A percentile compares a stretch with the other conserved stretches of the same genome.
phyloP scores from a whole-genome alignment of 129 eudicot genomes.

The Heracleum sosnowskyi region DNA sequence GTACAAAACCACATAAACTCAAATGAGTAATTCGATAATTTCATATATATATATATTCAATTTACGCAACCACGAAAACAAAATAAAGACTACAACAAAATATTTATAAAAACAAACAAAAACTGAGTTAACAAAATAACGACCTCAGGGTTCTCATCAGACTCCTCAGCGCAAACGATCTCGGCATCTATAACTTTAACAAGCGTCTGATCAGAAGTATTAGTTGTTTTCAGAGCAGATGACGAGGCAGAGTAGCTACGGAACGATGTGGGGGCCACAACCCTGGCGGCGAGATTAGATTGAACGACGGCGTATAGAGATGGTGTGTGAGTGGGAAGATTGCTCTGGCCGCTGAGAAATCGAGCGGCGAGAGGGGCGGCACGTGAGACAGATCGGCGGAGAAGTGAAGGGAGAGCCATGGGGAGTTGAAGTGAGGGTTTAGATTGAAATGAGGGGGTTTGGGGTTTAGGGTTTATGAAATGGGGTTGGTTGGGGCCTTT shows the following conservation, averaged over 20 bases:
- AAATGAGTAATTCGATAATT: too few species aligned
- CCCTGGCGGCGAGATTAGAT: constrained; percentile 15
- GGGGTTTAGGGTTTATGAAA: constrained; percentile 15
- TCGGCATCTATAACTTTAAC: constrained; percentile 47
- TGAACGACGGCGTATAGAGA: constrained; percentile 29
- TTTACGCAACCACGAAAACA: too few species aligned
- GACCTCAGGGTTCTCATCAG: constrained; percentile 43
- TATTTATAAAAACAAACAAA: not conserved
- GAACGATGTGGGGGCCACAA: constrained; percentile 19
- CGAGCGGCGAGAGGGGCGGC: constrained; percentile 54
- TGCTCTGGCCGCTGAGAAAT: constrained; percentile 27
- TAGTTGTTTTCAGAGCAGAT: constrained; percentile 14
- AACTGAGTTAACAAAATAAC: not conserved
- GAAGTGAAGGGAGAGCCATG: constrained; percentile 37
- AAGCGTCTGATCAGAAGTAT: constrained; percentile 43
- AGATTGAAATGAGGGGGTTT: not conserved
- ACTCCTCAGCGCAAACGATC: constrained; percentile 47
- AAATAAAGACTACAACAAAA: not conserved
- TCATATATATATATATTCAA: too few species aligned
- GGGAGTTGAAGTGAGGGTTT: not conserved
- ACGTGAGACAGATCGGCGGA: constrained; percentile 56
- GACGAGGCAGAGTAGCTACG: constrained; percentile 29
- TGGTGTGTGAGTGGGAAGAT: constrained; percentile 23
- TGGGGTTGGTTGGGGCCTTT: too few species aligned
- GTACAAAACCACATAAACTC: too few species aligned